These are phyloP conservation scores for Arbutus unedo DNA, from an alignment of 148 eudicot species.

Conservation along the genomic window DNA sequence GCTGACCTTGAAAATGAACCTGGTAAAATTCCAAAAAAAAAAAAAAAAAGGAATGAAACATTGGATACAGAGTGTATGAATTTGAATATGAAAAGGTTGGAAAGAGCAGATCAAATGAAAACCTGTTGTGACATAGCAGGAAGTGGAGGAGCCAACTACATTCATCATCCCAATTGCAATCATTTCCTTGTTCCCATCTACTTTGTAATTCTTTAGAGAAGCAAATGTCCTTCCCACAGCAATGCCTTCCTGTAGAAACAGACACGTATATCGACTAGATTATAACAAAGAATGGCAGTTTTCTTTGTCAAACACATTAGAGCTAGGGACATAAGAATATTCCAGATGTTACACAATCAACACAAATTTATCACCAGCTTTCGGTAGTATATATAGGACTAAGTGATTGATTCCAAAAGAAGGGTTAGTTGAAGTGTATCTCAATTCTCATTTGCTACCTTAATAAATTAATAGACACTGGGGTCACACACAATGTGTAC, in stretches of 20 bases:
- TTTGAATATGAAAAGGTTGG: not conserved
- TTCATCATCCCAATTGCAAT: slow-evolving; percentile 64
- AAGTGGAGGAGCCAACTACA: slow-evolving; percentile 65
- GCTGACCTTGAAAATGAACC: slow-evolving; percentile 74
- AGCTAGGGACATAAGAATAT: not conserved
- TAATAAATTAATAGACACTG: not conserved
- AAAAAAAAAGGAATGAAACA: not conserved
- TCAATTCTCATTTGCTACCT: not conserved
- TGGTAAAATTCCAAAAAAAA: not conserved
- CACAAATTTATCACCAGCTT: not conserved
- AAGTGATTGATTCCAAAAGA: not conserved
- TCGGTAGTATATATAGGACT: not conserved
- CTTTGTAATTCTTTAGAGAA: slow-evolving; percentile 52
- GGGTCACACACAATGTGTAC: no score
- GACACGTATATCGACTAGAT: not conserved
- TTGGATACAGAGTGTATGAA: not conserved
- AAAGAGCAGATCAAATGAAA: not conserved
- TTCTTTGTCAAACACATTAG: not conserved
- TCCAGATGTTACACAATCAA: not conserved
- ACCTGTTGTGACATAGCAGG: slow-evolving; percentile 70
- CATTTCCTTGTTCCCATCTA: slow-evolving; percentile 81
- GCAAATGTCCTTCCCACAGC: slow-evolving; percentile 79
- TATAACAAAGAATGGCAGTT: not conserved
- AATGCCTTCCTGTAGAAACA: slow-evolving; percentile 53
- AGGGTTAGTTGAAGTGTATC: not conserved